A percentile compares a stretch with the other conserved stretches of the same genome.
These are phyloP conservation scores for Ogataea polymorpha DNA, from an alignment of 805 yeast species.

Conservation along the genomic window DNA sequence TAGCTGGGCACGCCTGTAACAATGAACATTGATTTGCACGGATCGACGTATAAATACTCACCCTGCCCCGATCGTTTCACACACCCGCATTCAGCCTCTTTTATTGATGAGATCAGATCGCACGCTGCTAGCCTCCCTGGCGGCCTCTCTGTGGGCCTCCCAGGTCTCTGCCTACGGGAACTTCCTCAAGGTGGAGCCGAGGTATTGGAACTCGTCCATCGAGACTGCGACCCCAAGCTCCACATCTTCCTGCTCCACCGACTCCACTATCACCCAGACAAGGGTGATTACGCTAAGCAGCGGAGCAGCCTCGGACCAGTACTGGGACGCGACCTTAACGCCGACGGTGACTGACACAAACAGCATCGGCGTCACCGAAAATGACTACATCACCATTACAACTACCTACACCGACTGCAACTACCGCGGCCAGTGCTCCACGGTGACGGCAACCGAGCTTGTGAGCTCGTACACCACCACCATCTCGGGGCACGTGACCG, in stretches of 20 bases:
- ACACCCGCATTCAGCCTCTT: background rate
- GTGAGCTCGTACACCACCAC: constrained; percentile 26
- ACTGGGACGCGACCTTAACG: constrained; percentile 15
- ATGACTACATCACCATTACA: constrained; percentile 21
- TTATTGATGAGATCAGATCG: constrained; percentile 7
- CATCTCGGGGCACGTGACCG: constrained; percentile 16
- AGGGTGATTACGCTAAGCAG: constrained; percentile 12
- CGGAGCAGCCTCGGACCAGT: constrained; percentile 8
- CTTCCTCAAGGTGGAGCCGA: constrained; percentile 10
- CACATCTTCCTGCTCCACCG: constrained; percentile 18
- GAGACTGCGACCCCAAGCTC: constrained; percentile 1
- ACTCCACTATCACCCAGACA: constrained; percentile 18
- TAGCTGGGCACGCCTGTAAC: background rate
- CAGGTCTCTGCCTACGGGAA: constrained; percentile 12
- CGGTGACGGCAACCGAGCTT: constrained; percentile 23
- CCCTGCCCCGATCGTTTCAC: background rate
- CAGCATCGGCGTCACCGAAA: constrained; percentile 12
- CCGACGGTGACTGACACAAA: constrained; percentile 19
- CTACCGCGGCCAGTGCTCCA: constrained; percentile 22
- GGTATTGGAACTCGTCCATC: constrained; percentile 21
- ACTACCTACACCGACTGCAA: constrained; percentile 20
- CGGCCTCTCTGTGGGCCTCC: constrained; percentile 6
- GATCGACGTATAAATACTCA: constrained; percentile 8
- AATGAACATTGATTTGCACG: background rate
- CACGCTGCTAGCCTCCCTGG: constrained; percentile 8